These are phyloP conservation scores for Lentinula lateritia DNA, from an alignment of 768 basidiomycete genomes.

Conservation along the genomic window DNA sequence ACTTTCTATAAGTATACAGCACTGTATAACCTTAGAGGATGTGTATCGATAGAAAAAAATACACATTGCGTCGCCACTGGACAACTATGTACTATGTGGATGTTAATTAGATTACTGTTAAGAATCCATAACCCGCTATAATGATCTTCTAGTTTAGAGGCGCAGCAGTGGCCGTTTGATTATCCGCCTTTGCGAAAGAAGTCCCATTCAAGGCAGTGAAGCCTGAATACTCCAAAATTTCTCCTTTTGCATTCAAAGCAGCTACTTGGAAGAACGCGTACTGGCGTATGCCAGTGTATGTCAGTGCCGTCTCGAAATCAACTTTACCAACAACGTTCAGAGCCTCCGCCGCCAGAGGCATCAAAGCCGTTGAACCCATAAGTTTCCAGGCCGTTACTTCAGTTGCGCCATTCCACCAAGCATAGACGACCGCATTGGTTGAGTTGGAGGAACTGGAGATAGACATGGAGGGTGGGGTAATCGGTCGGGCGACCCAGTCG, in stretches of 20 bases:
- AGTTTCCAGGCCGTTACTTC: slow-evolving; percentile 7
- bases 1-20: too few relatives aligned
- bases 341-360: neutral
- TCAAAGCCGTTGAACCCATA: neutral
- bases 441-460: neutral
- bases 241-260: neutral
- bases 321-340: neutral
- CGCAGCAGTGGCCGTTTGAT: neutral
- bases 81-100: too few relatives aligned
- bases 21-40: neutral
- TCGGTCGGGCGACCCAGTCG: neutral
- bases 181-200: neutral
- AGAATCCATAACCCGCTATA: too few relatives aligned
- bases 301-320: slow-evolving; percentile 14
- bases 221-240: neutral
- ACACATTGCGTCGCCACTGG: too few relatives aligned
- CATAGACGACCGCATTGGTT: neutral
- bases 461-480: neutral
- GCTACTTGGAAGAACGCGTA: neutral
- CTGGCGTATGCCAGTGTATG: neutral
- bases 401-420: neutral
- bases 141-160: neutral
- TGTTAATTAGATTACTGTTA: too few relatives aligned
- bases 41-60: neutral
- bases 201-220: neutral